These are phyloP conservation scores for Chaetomiaceae sp. DNA, from an alignment of 2,329 filamentous ascomycete genomes.

Conservation along the genomic window DNA sequence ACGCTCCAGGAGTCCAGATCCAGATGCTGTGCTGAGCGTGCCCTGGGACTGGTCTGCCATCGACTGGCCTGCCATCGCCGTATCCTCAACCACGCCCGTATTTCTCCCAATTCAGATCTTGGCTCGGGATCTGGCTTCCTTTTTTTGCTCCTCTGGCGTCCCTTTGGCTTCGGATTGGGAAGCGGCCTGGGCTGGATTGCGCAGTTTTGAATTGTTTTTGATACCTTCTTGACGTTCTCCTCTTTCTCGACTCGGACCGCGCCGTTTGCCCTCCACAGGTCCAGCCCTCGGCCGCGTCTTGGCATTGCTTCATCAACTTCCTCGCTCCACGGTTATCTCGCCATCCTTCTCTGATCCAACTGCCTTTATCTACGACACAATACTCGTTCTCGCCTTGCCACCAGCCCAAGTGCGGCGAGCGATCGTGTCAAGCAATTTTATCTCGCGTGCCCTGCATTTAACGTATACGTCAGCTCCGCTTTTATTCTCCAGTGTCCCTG, in stretches of 20 bases:
- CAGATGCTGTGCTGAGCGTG: no score
- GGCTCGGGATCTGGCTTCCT: background rate
- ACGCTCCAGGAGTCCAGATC: no score
- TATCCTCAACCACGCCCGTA: background rate
- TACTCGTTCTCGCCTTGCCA: conserved; percentile 1
- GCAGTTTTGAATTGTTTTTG: no score
- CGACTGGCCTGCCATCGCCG: no score
- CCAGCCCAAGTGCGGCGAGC: background rate
- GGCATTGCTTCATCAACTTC: conserved; percentile 23
- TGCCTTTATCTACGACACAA: no score
- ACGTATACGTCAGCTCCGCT: no score
- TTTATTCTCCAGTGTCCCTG: no score
- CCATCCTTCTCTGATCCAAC: conserved; percentile 2
- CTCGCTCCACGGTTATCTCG: conserved; percentile 18
- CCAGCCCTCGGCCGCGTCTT: conserved; percentile 19
- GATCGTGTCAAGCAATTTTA: background rate
- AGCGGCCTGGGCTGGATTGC: no score
- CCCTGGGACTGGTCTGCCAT: no score
- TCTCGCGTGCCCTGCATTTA: no score
- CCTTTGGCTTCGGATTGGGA: background rate
- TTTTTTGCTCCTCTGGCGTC: background rate
- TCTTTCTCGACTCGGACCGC: background rate
- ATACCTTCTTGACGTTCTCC: background rate
- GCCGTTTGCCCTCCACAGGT: background rate
- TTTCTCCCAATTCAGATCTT: background rate